phyloP scores from a whole-genome alignment of 441 rosid species.

The Geranium incanum region DNA sequence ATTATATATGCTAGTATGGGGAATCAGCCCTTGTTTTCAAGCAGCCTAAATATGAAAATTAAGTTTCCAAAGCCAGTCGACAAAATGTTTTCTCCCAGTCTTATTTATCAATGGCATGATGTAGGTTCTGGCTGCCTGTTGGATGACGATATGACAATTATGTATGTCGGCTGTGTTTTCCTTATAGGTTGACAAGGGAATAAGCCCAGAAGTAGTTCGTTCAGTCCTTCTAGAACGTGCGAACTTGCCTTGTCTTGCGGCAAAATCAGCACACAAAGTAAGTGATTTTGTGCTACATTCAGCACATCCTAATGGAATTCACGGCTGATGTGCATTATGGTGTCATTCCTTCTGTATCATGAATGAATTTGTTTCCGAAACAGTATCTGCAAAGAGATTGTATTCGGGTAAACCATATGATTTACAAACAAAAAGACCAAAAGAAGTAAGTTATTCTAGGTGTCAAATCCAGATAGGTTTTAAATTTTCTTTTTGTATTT shows the following conservation, averaged over 20 bases:
- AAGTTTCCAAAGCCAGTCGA: background rate
- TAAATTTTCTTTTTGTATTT: background rate
- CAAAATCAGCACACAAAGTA: constrained; percentile 70
- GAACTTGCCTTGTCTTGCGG: constrained; percentile 74
- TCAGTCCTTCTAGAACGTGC: constrained; percentile 82
- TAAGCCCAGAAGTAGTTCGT: constrained; percentile 80
- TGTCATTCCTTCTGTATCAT: background rate
- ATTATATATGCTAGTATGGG: background rate
- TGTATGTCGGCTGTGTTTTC: constrained; percentile 14
- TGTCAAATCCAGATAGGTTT: background rate
- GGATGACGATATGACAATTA: background rate
- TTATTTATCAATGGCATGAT: background rate
- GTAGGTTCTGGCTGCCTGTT: background rate
- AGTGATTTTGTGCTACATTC: constrained; percentile 21
- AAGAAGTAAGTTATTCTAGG: background rate
- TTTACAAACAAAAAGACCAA: background rate
- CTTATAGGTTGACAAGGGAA: constrained; percentile 71
- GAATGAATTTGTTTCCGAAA: no score
- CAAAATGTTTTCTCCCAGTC: background rate
- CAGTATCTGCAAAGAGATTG: no score
- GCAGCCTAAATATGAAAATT: background rate
- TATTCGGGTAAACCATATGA: no score
- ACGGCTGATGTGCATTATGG: background rate
- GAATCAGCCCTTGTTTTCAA: background rate
- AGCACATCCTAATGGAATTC: background rate